Base-by-base conservation (phyloP, 2,329 filamentous ascomycete species). In the Aotearoamyces nothofagi region DNA sequence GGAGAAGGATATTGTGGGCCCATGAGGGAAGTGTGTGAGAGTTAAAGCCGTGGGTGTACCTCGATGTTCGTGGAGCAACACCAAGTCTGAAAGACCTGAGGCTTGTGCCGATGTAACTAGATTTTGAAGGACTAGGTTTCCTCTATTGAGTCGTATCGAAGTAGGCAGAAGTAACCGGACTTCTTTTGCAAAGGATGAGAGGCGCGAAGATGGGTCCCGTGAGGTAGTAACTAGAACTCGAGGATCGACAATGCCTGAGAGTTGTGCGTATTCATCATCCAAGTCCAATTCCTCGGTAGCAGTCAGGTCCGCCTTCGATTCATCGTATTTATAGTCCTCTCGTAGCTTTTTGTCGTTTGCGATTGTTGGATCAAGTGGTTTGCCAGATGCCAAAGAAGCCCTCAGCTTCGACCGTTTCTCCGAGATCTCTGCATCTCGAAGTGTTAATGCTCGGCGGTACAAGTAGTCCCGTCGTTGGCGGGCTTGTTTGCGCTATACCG, bases 171-270 rank as follows among this genome's bases (percentile, higher is more conserved):
- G 59, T 12, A 92, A 60, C 29, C 84, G 65, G 30, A 93, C 78
- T 52, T 96, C 90, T 51, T 98, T 96, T 16, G 83, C 78, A 47
- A 98, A 98, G 1, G 82, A 76, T n/a, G 73, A 69, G 6, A 98
- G 63, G 30, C 90, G 68, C 26, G 80, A 78, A 16, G 78, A 87
- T 12, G 90, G 87, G 40, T 87, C 79, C 47, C 90, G 71, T 25
- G 80, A 90, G 3, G 90, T 98, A 14, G 87, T 92, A 28, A 94
- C 81, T 5, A 96, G 67, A 4, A 92, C 75, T 30, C 86, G 68
- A 5, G 87, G 84, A 42, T 96, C 90, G 20, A 90, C 71, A 22
- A 96, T 72, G 17, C 90, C 90, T n/a, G 80, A 90, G 1, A 94
- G 69, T 41, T 86, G 74, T 14, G 78, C 72, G 52, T 94, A 96